A percentile compares a stretch with the other conserved stretches of the same genome.
These are phyloP conservation scores for Dissoconium aciculare DNA, from an alignment of 2,329 filamentous ascomycete species.

Conservation along the genomic window DNA sequence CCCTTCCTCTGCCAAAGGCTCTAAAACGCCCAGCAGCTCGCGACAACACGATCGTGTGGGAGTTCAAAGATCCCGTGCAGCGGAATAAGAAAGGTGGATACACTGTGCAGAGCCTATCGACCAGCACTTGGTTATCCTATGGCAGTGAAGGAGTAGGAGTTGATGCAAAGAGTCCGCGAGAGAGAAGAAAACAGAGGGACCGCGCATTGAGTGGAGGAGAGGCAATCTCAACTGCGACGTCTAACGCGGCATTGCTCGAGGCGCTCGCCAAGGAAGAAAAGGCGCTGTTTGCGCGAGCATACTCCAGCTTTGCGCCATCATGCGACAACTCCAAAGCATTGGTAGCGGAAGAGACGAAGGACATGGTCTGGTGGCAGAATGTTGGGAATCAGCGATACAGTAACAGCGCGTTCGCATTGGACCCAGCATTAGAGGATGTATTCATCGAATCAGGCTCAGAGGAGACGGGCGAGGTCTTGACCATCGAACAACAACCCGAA, in stretches of 20 bases:
- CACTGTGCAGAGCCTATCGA: conserved; percentile 48
- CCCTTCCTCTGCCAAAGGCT: conserved; percentile 52
- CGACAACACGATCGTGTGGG: conserved; percentile 36
- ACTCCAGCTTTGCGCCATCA: conserved; percentile 65
- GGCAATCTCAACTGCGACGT: conserved; percentile 29
- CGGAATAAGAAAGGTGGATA: conserved; percentile 38
- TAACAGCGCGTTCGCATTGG: conserved; percentile 42
- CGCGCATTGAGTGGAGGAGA: conserved; percentile 51
- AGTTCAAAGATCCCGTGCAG: conserved; percentile 20
- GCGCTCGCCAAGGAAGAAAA: conserved; percentile 47
- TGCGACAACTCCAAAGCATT: conserved; percentile 59
- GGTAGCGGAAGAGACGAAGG: conserved; percentile 51
- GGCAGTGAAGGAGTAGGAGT: conserved; percentile 30
- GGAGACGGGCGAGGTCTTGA: no score
- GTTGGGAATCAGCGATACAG: conserved; percentile 51
- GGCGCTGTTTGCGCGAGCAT: conserved; percentile 58
- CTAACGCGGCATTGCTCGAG: conserved; percentile 22
- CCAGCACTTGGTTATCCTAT: conserved; percentile 51
- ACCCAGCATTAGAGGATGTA: conserved; percentile 28
- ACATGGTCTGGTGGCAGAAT: conserved; percentile 63
- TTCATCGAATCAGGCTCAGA: no score
- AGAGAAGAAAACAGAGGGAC: conserved; percentile 54
- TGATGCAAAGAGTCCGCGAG: conserved; percentile 42
- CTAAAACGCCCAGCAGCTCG: conserved; percentile 54
- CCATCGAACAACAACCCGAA: conserved; percentile 7